Evolutionary conservation across 1,139 yeast genomes (phyloP).

Genomic region (Meyerozyma smithsonii): DNA sequence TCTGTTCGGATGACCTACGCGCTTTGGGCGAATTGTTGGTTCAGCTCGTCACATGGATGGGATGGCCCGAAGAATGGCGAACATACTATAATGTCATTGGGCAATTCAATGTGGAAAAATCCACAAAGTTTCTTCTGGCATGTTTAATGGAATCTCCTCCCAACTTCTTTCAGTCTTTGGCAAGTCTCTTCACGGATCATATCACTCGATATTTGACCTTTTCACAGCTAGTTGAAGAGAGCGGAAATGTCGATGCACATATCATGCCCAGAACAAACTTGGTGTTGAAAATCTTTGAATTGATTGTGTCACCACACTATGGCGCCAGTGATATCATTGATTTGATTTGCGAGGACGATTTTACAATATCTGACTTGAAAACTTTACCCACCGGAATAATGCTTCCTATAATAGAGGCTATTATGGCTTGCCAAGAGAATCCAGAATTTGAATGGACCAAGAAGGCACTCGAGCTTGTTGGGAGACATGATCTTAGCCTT

Average conservation of each 20-base stretch:
- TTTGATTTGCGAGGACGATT: constrained; percentile 51
- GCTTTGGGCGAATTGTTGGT: constrained; percentile 52
- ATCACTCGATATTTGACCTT: constrained; percentile 58
- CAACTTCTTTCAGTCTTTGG: constrained; percentile 47
- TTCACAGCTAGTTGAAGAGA: constrained; percentile 65
- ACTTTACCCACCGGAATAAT: constrained; percentile 71
- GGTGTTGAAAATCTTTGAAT: constrained; percentile 56
- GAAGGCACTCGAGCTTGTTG: constrained; percentile 55
- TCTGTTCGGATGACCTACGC: constrained; percentile 31
- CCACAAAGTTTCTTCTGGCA: constrained; percentile 34
- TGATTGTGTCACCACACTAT: constrained; percentile 51
- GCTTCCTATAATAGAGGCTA: constrained; percentile 59
- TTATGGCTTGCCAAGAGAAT: constrained; percentile 52
- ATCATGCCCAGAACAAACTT: constrained; percentile 64
- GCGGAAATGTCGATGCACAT: constrained; percentile 52
- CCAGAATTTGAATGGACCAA: constrained; percentile 48
- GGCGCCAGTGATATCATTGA: constrained; percentile 52
- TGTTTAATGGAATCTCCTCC: constrained; percentile 50
- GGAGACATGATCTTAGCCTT: constrained; percentile 59
- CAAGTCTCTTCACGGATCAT: constrained; percentile 43
- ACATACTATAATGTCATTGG: constrained; percentile 42
- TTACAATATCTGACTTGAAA: constrained; percentile 52
- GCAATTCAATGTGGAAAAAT: constrained; percentile 21
- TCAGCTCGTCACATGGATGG: constrained; percentile 62
- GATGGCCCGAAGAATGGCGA: constrained; percentile 72